Evolutionary conservation across 306 rosid species (phyloP).

Genomic region (Lupinus albus): DNA sequence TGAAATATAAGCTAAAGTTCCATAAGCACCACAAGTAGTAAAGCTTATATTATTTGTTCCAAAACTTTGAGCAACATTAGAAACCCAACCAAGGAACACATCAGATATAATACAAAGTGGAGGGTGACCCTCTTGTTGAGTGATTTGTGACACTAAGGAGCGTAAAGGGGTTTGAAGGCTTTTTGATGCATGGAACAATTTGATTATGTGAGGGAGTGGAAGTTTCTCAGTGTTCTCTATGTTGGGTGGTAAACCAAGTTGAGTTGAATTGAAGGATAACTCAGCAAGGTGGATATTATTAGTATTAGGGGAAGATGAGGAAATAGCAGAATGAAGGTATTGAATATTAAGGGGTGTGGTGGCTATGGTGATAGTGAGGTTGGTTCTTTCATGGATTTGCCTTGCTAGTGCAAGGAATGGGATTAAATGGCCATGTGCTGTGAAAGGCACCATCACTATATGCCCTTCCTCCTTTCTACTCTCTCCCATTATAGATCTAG

Average conservation of each 20-base stretch:
- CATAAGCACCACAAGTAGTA: slow-evolving; percentile 74
- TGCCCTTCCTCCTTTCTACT: slow-evolving; percentile 19
- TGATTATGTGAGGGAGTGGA: slow-evolving; percentile 24
- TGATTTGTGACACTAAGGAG: slow-evolving; percentile 42
- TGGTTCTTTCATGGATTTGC: slow-evolving; percentile 47
- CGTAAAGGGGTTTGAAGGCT: slow-evolving; percentile 56
- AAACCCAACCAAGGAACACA: slow-evolving; percentile 65
- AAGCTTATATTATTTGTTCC: slow-evolving; percentile 48
- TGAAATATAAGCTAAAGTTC: slow-evolving; percentile 63
- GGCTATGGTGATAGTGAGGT: slow-evolving; percentile 61
- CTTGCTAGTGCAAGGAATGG: slow-evolving; percentile 69
- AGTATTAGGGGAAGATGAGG: slow-evolving; percentile 12
- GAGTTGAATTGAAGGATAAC: slow-evolving; percentile 46
- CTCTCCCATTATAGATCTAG: slow-evolving; percentile 31
- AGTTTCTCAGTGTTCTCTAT: slow-evolving; percentile 67
- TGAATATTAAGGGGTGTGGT: slow-evolving; percentile 66
- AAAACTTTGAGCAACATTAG: slow-evolving; percentile 49
- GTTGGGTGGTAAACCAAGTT: slow-evolving; percentile 58
- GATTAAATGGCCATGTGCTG: slow-evolving; percentile 79
- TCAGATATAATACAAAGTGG: slow-evolving; percentile 52
- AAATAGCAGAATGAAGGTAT: slow-evolving; percentile 51
- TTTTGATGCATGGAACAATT: slow-evolving; percentile 46
- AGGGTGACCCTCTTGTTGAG: slow-evolving; percentile 50
- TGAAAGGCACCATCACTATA: slow-evolving; percentile 68
- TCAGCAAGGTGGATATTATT: slow-evolving; percentile 49